These are phyloP conservation scores for Cichorium intybus DNA, from an alignment of 140 eudicot species.

Conservation along the genomic window DNA sequence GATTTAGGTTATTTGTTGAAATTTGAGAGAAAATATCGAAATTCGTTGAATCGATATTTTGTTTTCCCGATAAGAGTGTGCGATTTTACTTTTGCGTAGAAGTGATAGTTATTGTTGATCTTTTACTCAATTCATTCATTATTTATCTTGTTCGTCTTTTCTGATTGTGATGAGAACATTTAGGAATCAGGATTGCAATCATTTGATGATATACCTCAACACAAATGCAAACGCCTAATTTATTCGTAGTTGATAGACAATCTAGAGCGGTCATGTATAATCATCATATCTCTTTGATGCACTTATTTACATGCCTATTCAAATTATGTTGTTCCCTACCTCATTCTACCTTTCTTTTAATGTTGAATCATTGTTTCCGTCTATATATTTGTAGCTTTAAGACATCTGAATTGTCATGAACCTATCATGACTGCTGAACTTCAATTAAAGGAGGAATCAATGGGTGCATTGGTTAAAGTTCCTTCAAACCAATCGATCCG, in stretches of 20 bases:
- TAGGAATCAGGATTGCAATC: not conserved
- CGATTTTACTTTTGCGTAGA: not conserved
- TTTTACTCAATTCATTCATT: not conserved
- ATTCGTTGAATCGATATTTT: not conserved
- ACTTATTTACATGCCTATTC: not conserved
- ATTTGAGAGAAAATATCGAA: not conserved
- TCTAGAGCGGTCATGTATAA: not conserved
- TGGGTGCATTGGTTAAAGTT: constrained; percentile 30
- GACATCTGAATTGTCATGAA: constrained; percentile 37
- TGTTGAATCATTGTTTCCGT: not conserved
- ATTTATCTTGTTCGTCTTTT: not conserved
- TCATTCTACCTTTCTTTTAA: not conserved
- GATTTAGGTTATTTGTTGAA: constrained; percentile 14
- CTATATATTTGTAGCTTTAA: constrained; percentile 39
- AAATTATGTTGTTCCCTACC: not conserved
- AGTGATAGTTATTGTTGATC: not conserved
- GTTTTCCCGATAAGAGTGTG: not conserved
- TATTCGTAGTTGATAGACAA: not conserved
- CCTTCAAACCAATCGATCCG: constrained; percentile 49
- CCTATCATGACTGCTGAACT: constrained; percentile 41
- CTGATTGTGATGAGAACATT: constrained; percentile 1
- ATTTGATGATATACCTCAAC: constrained; percentile 6
- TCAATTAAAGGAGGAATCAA: constrained; percentile 38
- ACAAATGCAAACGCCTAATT: not conserved
- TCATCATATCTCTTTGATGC: not conserved